Percentiles rank a stretch among this genome's conserved stretches.
phyloP scores from a whole-genome alignment of 2,329 filamentous ascomycete species.

The Sclerotinia minor region DNA sequence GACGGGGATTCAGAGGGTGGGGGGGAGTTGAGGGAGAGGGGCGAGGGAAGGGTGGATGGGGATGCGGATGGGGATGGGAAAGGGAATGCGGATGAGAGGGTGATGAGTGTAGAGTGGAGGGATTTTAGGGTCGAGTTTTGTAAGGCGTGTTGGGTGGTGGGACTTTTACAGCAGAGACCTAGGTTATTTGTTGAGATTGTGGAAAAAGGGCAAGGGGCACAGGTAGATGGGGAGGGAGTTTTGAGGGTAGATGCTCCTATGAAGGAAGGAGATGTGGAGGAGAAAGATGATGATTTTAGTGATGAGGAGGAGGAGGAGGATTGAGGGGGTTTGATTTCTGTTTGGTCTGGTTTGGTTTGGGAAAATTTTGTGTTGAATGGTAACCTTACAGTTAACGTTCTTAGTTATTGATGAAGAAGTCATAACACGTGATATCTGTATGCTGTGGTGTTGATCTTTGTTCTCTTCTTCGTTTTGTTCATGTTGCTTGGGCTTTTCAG shows the following conservation, averaged over 20 bases:
- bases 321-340: no score
- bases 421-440: neutral
- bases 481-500: no score
- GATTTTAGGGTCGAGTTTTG: neutral
- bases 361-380: neutral
- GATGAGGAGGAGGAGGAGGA: neutral
- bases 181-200: slow-evolving; percentile 3
- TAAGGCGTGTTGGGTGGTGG: slow-evolving; percentile 4
- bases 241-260: neutral
- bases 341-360: neutral
- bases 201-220: neutral
- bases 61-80: neutral
- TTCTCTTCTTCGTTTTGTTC: no score
- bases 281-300: neutral
- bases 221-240: neutral
- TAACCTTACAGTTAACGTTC: neutral
- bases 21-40: neutral
- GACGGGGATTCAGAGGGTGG: neutral
- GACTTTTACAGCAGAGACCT: neutral
- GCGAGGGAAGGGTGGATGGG: neutral
- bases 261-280: neutral
- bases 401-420: neutral
- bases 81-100: neutral
- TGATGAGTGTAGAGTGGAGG: neutral
- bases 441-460: no score